These are phyloP conservation scores for Coleophoma cylindrospora DNA, from an alignment of 2,329 filamentous ascomycete genomes.

Conservation along the genomic window DNA sequence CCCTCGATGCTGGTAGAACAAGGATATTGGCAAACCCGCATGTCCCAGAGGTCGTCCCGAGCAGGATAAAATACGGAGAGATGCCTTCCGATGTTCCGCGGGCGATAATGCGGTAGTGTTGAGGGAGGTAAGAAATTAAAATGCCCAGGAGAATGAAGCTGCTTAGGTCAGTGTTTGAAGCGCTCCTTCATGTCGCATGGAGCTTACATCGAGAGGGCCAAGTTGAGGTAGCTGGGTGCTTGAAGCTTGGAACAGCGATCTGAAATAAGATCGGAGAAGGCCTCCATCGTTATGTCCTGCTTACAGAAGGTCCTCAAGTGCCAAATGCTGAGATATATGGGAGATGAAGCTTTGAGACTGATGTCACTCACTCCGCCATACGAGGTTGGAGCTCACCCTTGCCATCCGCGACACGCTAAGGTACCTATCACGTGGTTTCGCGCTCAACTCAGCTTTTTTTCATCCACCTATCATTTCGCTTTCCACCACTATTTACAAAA, in stretches of 20 bases:
- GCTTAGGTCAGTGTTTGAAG: background rate
- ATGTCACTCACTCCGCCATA: too few species aligned
- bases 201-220: conserved; percentile 46
- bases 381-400: too few species aligned
- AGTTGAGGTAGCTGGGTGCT: conserved; percentile 45
- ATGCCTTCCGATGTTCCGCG: conserved; percentile 88
- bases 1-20: conserved; percentile 74
- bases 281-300: background rate
- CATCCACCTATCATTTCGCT: too few species aligned
- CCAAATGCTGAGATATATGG: background rate
- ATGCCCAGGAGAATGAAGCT: conserved; percentile 78
- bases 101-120: conserved; percentile 86
- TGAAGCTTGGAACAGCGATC: conserved; percentile 44
- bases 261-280: conserved; percentile 7
- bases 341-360: too few species aligned
- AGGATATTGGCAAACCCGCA: conserved; percentile 91
- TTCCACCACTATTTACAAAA: too few species aligned
- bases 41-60: conserved; percentile 88
- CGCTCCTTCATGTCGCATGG: too few species aligned
- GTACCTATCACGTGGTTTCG: too few species aligned
- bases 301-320: background rate
- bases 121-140: conserved; percentile 87
- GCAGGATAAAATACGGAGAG: conserved; percentile 88
- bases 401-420: too few species aligned
- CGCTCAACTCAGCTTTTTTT: too few species aligned